phyloP scores from a whole-genome alignment of 345 rosid genomes.

The Eucalyptus sp. region DNA sequence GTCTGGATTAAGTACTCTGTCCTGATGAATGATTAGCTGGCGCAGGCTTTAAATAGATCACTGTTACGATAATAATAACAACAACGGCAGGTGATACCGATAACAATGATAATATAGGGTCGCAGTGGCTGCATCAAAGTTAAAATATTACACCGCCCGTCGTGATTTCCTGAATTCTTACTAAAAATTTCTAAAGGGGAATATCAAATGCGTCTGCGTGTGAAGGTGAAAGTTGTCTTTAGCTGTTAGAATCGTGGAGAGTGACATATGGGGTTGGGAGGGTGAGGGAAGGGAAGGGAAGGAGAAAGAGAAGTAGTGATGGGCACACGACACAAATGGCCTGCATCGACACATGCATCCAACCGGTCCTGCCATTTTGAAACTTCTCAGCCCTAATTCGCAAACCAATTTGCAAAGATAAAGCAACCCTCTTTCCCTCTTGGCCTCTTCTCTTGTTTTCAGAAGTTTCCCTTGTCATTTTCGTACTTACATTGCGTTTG shows the following conservation, averaged over 20 bases:
- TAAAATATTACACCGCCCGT: background rate
- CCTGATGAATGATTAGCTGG: background rate
- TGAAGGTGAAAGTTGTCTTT: background rate
- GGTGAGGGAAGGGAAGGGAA: background rate
- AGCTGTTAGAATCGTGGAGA: background rate
- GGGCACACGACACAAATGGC: background rate
- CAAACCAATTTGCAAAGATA: background rate
- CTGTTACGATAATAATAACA: background rate
- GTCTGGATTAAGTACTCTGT: background rate
- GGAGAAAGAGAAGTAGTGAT: background rate
- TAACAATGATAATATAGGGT: background rate
- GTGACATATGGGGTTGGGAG: background rate
- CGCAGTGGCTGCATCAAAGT: background rate
- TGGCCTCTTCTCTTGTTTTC: background rate
- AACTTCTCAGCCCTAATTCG: background rate
- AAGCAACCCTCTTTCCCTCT: background rate
- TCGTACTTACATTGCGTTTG: background rate
- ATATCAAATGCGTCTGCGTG: background rate
- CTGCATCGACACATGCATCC: background rate
- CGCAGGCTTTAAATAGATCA: background rate
- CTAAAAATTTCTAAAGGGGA: background rate
- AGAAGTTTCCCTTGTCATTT: conserved; percentile 2
- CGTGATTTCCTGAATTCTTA: background rate
- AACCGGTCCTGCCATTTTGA: background rate
- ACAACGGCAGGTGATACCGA: background rate